Evolutionary conservation across 2,329 filamentous ascomycete genomes (phyloP), one percentile per base, ranked within the genome.

Genomic region (Endoconidiophora polonica): DNA sequence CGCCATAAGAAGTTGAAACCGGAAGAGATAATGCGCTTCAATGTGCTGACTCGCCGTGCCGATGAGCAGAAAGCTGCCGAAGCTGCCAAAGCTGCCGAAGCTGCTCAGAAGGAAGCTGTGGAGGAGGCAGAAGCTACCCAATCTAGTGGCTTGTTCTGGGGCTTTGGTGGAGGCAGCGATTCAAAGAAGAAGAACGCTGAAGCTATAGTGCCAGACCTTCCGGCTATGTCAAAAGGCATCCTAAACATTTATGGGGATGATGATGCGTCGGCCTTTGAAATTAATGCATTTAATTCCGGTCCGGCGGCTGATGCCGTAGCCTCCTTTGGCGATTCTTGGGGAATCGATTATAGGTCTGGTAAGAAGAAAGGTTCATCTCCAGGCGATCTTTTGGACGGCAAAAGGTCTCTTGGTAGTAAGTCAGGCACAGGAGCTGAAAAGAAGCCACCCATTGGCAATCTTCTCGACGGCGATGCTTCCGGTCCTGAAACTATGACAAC

Each of bases 1-100:
- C 76, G 73, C 57, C 74, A 71, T 56, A 76, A 70, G 58, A 72
- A 63, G 53, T 56, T 70, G 10, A 59, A 57, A 2, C 72, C 66
- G 54, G 70, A 64, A 51, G 69, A 70, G 29, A 61, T 70, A 46
- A 68, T 72, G 52, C 70, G 67, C 52, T 61, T 66, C 23, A 61
- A 65, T 33, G 56, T 57, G 5, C 57, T 71, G 5, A 63, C 59
- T 7, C 61, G 61, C 37, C 65, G 60, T 29, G 59, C 62, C 23
- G 58, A 57, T 24, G 59, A 58, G 53, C 61, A 66, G 33, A 5
- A 66, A 68, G 67, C 68, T 57, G 63, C 65, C 14, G 57, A 55
- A 37, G n/a, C n/a, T n/a, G n/a, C n/a, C n/a, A 58, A 50, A 62
- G 47, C 49, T 12, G 50, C 20, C 2, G 50, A 49, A 9, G 53